A percentile compares a stretch with the other conserved stretches of the same genome.
These are phyloP conservation scores for Basipetospora chlamydospora DNA, from an alignment of 2,329 filamentous ascomycete species.

Conservation along the genomic window DNA sequence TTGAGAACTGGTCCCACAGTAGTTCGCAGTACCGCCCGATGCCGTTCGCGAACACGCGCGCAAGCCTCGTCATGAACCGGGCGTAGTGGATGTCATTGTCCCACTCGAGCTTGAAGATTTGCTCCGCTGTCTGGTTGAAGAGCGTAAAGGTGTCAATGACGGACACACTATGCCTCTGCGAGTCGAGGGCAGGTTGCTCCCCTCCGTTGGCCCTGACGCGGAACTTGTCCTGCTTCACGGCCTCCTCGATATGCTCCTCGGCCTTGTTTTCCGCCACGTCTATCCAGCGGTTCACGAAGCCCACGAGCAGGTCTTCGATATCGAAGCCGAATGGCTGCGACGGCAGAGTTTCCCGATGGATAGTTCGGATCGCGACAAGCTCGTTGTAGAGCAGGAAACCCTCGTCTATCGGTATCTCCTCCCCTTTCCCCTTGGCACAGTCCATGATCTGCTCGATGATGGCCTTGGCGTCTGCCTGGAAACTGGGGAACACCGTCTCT, in stretches of 20 bases:
- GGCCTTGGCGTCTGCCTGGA: constrained; percentile 77
- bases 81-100: constrained; percentile 87
- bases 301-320: constrained; percentile 70
- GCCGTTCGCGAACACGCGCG: constrained; percentile 70
- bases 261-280: constrained; percentile 65
- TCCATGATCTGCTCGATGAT: constrained; percentile 71
- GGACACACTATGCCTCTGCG: constrained; percentile 82
- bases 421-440: constrained; percentile 50
- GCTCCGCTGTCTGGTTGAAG: constrained; percentile 83
- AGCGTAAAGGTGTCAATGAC: constrained; percentile 87
- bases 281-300: constrained; percentile 96
- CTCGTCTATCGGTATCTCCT: constrained; percentile 76
- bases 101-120: constrained; percentile 78
- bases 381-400: constrained; percentile 90
- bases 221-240: constrained; percentile 82
- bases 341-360: constrained; percentile 64
- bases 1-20: constrained; percentile 69
- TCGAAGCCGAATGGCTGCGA: constrained; percentile 68
- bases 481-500: constrained; percentile 72
- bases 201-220: constrained; percentile 53
- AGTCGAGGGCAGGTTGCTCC: constrained; percentile 52
- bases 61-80: constrained; percentile 89
- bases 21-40: constrained; percentile 85
- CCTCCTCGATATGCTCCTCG: constrained; percentile 72
- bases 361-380: constrained; percentile 67